These are phyloP conservation scores for Scheffersomyces amazonensis DNA, from an alignment of 805 yeast genomes.

Conservation along the genomic window DNA sequence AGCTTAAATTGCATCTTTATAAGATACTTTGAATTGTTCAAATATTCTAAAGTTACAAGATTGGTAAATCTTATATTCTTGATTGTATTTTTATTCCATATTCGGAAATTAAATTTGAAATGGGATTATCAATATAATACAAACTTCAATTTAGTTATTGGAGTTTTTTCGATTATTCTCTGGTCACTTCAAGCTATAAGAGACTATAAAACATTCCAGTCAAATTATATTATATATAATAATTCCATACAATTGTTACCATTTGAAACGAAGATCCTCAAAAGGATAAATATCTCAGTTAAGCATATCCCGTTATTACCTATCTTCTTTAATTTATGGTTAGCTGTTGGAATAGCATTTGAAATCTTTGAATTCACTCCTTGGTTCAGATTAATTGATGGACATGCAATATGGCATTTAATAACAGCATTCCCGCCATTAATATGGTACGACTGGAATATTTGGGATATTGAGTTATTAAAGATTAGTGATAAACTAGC, in stretches of 20 bases:
- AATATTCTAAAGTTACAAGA: background rate
- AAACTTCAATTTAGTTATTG: slow-evolving; percentile 27
- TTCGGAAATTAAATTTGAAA: slow-evolving; percentile 18
- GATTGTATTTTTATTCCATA: slow-evolving; percentile 22
- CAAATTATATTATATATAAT: slow-evolving; percentile 19
- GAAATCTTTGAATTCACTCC: slow-evolving; percentile 39
- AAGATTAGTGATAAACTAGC: slow-evolving; percentile 9
- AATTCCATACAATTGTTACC: slow-evolving; percentile 38
- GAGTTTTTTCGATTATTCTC: slow-evolving; percentile 23
- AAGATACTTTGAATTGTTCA: slow-evolving; percentile 28
- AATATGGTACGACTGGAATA: slow-evolving; percentile 64
- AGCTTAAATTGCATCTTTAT: slow-evolving; percentile 33
- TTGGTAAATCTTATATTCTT: slow-evolving; percentile 11
- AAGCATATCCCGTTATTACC: slow-evolving; percentile 34
- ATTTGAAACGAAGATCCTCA: slow-evolving; percentile 32
- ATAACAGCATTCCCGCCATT: slow-evolving; percentile 81
- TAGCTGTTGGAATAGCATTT: slow-evolving; percentile 27
- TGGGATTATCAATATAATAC: slow-evolving; percentile 43
- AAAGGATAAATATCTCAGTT: slow-evolving; percentile 27
- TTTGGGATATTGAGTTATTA: slow-evolving; percentile 41
- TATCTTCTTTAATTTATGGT: slow-evolving; percentile 28
- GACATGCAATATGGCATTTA: slow-evolving; percentile 93
- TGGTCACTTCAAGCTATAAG: slow-evolving; percentile 33
- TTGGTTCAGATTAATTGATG: slow-evolving; percentile 48
- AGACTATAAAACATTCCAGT: slow-evolving; percentile 12